Base-by-base conservation (phyloP, 2,329 filamentous ascomycete genomes). In the Pseudogymnoascus sp. region DNA sequence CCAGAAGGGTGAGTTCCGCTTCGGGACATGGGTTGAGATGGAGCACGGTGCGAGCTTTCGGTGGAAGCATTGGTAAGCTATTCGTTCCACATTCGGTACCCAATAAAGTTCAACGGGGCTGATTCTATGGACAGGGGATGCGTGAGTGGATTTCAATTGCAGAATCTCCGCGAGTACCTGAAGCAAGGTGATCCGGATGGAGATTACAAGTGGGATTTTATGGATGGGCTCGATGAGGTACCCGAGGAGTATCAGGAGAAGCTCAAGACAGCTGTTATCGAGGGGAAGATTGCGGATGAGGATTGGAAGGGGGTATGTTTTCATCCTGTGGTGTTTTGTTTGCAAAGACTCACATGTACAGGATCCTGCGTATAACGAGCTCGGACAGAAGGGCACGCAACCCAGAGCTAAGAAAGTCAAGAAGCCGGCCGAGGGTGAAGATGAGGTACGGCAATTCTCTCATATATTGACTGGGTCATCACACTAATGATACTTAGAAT, bases 281-380 rank as follows among this genome's bases (percentile, higher is more conserved):
- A 92, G 71, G 91, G 90, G 22, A 89, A 94, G 68, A 87, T 97
- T 68, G 87, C 89, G 67, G 81, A 90, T 41, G 87, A 90, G 59
- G 93, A 97, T 68, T 97, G 91, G 85, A 93, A 88, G 35, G 91
- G 91, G 11, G 92, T 96, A 81, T 76, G 88, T 78, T 33, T 22
- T 67, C 30, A 12, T 28, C 12, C 1, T 12, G 16, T 22, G 33
- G 60, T 28, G 41, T 65, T 30, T 25, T 30, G 22, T 37, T n/a
- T 43, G 57, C 35, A 36, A 22, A 36, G 14, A 57, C 41, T 43
- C 38, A 61, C 37, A 37, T 33, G 33, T 18, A 6, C 61, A 72
- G 71, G 71, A 73, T 38, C 68, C 70, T 39, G 70, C 71, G 41
- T 72, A 72, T 67, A 73, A 73, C 35, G 60, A 64, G 18, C 68